A percentile compares a stretch with the other conserved stretches of the same genome.
These are phyloP conservation scores for Podospora australis DNA, from an alignment of 495 filamentous ascomycete genomes.

Conservation along the genomic window DNA sequence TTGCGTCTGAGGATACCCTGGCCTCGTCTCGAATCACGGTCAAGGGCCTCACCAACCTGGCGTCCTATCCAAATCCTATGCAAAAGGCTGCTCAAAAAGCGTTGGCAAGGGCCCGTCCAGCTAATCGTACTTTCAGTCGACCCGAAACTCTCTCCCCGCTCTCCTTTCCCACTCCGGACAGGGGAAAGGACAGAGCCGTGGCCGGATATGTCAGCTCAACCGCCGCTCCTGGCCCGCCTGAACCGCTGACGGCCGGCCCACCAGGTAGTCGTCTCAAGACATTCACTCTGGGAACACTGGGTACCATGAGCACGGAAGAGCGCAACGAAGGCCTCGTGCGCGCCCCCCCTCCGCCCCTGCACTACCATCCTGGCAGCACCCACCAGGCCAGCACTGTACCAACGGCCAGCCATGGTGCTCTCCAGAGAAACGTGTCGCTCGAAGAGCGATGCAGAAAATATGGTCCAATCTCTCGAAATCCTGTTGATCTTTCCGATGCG, in stretches of 20 bases:
- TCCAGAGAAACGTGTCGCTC: too few relatives aligned
- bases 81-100: slow-evolving; percentile 38
- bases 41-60: slow-evolving; percentile 37
- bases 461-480: too few relatives aligned
- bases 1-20: slow-evolving; percentile 21
- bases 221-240: slow-evolving; percentile 31
- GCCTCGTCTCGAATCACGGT: slow-evolving; percentile 25
- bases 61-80: slow-evolving; percentile 42
- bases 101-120: slow-evolving; percentile 29
- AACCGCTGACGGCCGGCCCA: slow-evolving; percentile 41
- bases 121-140: slow-evolving; percentile 10
- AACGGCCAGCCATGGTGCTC: too few relatives aligned
- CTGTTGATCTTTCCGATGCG: too few relatives aligned
- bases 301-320: slow-evolving; percentile 25
- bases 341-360: too few relatives aligned
- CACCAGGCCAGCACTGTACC: too few relatives aligned
- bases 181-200: slow-evolving; percentile 3
- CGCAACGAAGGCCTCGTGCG: slow-evolving; percentile 5
- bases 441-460: too few relatives aligned
- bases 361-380: too few relatives aligned
- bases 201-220: slow-evolving; percentile 12
- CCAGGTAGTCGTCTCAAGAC: slow-evolving; percentile 42
- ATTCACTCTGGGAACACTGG: too few relatives aligned
- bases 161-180: slow-evolving; percentile 1
- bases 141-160: slow-evolving; percentile 8